Conservation (phyloP, 495 filamentous ascomycete genomes). For the Trichoderma gamsii region DNA sequence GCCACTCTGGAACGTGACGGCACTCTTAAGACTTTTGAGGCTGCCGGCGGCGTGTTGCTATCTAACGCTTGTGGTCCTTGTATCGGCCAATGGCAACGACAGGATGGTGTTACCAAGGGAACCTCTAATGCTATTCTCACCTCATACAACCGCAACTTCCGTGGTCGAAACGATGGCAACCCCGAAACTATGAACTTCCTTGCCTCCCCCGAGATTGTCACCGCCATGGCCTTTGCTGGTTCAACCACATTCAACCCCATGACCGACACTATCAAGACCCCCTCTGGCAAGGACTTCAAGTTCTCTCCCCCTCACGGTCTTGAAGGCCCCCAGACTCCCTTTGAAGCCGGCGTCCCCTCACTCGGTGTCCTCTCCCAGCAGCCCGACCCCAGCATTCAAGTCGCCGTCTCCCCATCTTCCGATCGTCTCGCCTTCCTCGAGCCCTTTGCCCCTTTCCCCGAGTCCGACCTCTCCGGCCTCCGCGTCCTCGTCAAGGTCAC, state of each 20-base stretch:
- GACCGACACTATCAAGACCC: slow-evolving; percentile 75
- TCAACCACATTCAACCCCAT: slow-evolving; percentile 94
- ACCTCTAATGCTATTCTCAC: slow-evolving; percentile 92
- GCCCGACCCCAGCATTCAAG: slow-evolving; percentile 57
- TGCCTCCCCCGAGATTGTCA: slow-evolving; percentile 91
- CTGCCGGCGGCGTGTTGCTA: slow-evolving; percentile 80
- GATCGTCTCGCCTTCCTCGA: slow-evolving; percentile 85
- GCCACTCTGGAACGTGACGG: slow-evolving; percentile 84
- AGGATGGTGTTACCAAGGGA: slow-evolving; percentile 73
- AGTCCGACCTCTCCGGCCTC: slow-evolving; percentile 62
- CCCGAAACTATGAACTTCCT: slow-evolving; percentile 97
- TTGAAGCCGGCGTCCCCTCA: slow-evolving; percentile 68
- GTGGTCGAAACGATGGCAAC: slow-evolving; percentile 94
- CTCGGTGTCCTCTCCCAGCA: slow-evolving; percentile 66
- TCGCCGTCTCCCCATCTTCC: slow-evolving; percentile 77
- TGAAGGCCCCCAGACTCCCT: slow-evolving; percentile 70
- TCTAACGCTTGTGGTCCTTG: slow-evolving; percentile 96
- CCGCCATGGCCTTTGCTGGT: slow-evolving; percentile 89
- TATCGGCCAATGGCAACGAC: slow-evolving; percentile 94
- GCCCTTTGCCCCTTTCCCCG: slow-evolving; percentile 81
- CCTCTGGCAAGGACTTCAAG: slow-evolving; percentile 75
- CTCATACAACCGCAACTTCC: slow-evolving; percentile 98
- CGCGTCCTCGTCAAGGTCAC: slow-evolving; percentile 89
- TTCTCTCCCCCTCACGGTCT: slow-evolving; percentile 76
- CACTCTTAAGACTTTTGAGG: slow-evolving; percentile 77